phyloP scores from a whole-genome alignment of 345 rosid genomes.

The sweet orange (Citrus sinensis) region DNA sequence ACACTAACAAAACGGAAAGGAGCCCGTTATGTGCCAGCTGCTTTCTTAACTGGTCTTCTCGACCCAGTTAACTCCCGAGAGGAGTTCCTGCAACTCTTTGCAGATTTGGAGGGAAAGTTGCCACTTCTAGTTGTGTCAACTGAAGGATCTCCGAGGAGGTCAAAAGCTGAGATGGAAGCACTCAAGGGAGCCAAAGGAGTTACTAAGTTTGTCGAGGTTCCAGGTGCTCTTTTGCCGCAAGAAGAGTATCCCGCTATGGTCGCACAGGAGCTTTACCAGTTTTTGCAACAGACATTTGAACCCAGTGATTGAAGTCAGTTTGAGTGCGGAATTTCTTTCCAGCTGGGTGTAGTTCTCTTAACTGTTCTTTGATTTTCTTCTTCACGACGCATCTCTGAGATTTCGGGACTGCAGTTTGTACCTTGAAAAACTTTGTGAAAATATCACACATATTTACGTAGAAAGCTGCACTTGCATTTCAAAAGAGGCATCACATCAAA shows the following conservation, averaged over 20 bases:
- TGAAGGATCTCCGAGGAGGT: conserved; percentile 73
- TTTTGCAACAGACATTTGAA: conserved; percentile 55
- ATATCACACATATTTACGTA: background rate
- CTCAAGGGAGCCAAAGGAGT: conserved; percentile 68
- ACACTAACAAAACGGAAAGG: conserved; percentile 67
- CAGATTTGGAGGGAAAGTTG: conserved; percentile 51
- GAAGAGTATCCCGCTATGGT: conserved; percentile 79
- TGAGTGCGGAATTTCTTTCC: background rate
- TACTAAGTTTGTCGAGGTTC: conserved; percentile 66
- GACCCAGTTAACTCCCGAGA: conserved; percentile 74
- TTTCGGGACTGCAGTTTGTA: background rate
- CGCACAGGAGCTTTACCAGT: conserved; percentile 60
- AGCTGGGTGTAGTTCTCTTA: background rate
- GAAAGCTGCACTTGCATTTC: background rate
- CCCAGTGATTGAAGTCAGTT: conserved; percentile 11
- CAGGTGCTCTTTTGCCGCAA: conserved; percentile 85
- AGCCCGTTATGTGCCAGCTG: conserved; percentile 84
- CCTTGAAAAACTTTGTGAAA: background rate
- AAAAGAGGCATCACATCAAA: background rate
- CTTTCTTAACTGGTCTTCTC: conserved; percentile 88
- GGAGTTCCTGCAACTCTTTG: conserved; percentile 70
- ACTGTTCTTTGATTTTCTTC: background rate
- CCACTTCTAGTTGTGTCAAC: conserved; percentile 67
- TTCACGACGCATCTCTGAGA: background rate
- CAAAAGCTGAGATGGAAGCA: conserved; percentile 92